phyloP scores from a whole-genome alignment of 2,329 filamentous ascomycete species.

The Anthostomella pinea region DNA sequence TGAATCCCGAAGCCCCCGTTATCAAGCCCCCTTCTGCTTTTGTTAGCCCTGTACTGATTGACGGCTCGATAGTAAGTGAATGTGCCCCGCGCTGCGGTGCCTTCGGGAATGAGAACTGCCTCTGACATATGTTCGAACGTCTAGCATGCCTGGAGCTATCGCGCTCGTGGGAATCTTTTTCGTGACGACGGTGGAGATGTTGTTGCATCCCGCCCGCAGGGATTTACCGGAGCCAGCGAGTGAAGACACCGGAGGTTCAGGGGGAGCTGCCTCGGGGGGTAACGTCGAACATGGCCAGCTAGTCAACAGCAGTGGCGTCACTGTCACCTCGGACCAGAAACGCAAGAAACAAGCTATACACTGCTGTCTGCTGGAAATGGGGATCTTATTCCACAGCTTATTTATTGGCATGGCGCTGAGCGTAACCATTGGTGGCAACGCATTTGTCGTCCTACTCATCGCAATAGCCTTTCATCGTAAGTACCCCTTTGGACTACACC shows the following conservation, averaged over 20 bases:
- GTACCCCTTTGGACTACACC: background rate
- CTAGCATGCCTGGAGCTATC: slow-evolving; percentile 47
- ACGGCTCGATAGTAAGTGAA: too few species aligned
- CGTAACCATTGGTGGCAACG: slow-evolving; percentile 44
- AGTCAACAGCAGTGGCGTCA: background rate
- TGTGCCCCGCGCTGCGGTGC: too few species aligned
- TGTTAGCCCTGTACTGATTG: too few species aligned
- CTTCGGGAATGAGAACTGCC: too few species aligned
- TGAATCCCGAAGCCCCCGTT: too few species aligned
- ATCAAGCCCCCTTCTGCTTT: too few species aligned
- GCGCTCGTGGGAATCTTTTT: slow-evolving; percentile 42
- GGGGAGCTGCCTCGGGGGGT: too few species aligned
- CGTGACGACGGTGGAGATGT: slow-evolving; percentile 53
- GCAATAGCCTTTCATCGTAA: slow-evolving; percentile 51
- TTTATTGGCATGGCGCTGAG: slow-evolving; percentile 58
- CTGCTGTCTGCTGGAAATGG: slow-evolving; percentile 59
- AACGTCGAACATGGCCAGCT: background rate
- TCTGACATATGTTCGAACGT: too few species aligned
- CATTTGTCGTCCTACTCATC: slow-evolving; percentile 52
- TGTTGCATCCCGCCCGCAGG: slow-evolving; percentile 46
- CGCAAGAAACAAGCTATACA: slow-evolving; percentile 54
- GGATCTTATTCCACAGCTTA: slow-evolving; percentile 63
- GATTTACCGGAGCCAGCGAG: slow-evolving; percentile 9
- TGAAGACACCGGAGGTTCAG: background rate
- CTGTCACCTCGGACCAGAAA: slow-evolving; percentile 11